Evolutionary conservation across 176 grass and related monocot species (phyloP).

Genomic region (Avena eriantha): DNA sequence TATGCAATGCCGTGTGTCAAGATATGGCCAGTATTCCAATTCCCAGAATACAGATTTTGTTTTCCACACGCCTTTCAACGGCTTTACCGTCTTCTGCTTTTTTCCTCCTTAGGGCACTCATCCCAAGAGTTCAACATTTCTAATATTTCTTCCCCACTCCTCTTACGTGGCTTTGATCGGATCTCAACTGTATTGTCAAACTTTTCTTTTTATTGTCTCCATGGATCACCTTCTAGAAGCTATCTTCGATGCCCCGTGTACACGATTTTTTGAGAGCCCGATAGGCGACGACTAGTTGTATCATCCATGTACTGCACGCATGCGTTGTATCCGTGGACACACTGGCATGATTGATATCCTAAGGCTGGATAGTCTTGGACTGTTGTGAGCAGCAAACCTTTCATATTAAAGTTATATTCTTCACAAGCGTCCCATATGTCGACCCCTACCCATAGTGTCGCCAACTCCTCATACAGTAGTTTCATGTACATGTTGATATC

Average conservation of each 20-base stretch:
- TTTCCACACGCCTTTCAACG: background rate
- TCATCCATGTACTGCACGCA: background rate
- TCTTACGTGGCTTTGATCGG: background rate
- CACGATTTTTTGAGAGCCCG: background rate
- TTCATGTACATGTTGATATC: background rate
- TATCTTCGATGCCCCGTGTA: background rate
- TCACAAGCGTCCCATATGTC: background rate
- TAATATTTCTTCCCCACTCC: background rate
- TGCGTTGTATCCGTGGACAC: background rate
- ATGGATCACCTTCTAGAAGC: background rate
- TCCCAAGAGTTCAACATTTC: background rate
- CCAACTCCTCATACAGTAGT: background rate
- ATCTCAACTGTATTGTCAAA: background rate
- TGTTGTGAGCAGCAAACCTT: too few species aligned
- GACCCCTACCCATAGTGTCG: background rate
- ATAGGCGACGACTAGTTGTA: background rate
- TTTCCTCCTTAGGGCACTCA: background rate
- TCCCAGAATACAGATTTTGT: background rate
- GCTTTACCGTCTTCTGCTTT: background rate
- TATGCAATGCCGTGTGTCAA: background rate
- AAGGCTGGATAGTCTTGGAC: too few species aligned
- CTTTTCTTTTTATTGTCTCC: background rate
- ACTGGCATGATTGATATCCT: background rate
- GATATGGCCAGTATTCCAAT: background rate
- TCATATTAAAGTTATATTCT: too few species aligned